phyloP scores from a whole-genome alignment of 768 basidiomycete species.

The Lactarius evosmus region DNA sequence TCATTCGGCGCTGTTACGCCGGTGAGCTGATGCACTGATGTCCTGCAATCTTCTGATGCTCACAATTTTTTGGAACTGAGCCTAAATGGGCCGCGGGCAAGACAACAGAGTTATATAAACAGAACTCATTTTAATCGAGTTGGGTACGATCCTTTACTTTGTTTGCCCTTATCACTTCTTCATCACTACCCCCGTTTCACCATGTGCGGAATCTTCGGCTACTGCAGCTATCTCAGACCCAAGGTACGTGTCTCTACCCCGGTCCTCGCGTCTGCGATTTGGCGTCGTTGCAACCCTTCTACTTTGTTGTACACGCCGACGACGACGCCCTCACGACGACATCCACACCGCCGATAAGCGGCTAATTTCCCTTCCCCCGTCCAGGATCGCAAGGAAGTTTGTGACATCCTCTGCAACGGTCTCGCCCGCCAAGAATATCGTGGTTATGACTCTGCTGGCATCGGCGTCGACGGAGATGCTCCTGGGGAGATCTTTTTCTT shows the following conservation, averaged over 20 bases:
- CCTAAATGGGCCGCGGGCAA: not conserved
- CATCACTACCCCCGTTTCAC: not conserved
- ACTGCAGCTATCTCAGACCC: slow-evolving; percentile 92
- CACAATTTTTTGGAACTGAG: not conserved
- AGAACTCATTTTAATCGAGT: not conserved
- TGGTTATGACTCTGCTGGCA: slow-evolving; percentile 94
- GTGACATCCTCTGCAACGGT: slow-evolving; percentile 87
- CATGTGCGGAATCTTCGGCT: slow-evolving; percentile 97
- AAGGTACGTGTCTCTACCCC: slow-evolving; percentile 55
- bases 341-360: not conserved
- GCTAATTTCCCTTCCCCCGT: not conserved
- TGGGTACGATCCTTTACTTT: not conserved
- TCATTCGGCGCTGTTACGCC: not conserved
- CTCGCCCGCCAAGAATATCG: slow-evolving; percentile 96
- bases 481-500: slow-evolving; percentile 74
- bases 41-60: not conserved
- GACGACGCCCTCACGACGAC: not conserved
- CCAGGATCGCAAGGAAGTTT: slow-evolving; percentile 54
- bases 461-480: slow-evolving; percentile 90
- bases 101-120: not conserved
- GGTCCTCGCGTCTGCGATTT: not conserved
- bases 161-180: not conserved
- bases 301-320: not conserved
- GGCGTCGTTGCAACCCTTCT: not conserved
- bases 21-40: not conserved